Conservation (phyloP, 2,329 filamentous ascomycete species). For the Apiospora malaysiana region DNA sequence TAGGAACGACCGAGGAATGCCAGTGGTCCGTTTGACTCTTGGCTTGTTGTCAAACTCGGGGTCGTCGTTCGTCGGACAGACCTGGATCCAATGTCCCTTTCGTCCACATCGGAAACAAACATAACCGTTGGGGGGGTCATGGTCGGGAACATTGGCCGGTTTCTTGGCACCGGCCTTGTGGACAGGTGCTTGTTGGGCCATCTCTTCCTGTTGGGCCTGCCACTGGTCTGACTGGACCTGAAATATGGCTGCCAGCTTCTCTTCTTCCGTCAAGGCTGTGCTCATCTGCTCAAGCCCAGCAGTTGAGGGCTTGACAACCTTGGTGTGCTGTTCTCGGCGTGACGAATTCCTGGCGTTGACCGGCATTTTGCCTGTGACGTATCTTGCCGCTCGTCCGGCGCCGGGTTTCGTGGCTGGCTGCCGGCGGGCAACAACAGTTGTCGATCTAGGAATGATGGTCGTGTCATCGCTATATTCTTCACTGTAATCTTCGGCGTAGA, state of each 20-base stretch:
- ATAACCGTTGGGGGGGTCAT: conserved; percentile 91
- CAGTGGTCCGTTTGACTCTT: conserved; percentile 93
- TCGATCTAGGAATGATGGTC: conserved; percentile 93
- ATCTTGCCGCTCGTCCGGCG: conserved; percentile 88
- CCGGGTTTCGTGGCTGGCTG: conserved; percentile 84
- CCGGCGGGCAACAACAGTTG: conserved; percentile 87
- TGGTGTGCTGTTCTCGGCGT: conserved; percentile 66
- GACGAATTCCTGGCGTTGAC: conserved; percentile 82
- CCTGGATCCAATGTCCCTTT: conserved; percentile 99
- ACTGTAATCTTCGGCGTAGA: conserved; percentile 89
- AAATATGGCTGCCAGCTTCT: conserved; percentile 92
- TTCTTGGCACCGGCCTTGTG: conserved; percentile 69
- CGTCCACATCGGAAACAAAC: conserved; percentile 96
- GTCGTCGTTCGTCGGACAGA: conserved; percentile 97
- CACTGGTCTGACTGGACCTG: conserved; percentile 89
- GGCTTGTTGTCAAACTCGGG: conserved; percentile 94
- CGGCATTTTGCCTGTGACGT: conserved; percentile 96
- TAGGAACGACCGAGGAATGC: conserved; percentile 93
- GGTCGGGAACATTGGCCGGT: conserved; percentile 80
- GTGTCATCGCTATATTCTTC: conserved; percentile 99
- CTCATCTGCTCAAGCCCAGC: conserved; percentile 71
- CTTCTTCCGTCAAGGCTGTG: conserved; percentile 87
- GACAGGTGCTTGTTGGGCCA: conserved; percentile 77
- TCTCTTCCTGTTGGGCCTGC: conserved; percentile 90
- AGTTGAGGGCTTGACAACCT: conserved; percentile 63